Evolutionary conservation across 352 stramenopile genomes (phyloP), one percentile per base, ranked within the genome.

Genomic region (Thalassiosira delicatula): DNA sequence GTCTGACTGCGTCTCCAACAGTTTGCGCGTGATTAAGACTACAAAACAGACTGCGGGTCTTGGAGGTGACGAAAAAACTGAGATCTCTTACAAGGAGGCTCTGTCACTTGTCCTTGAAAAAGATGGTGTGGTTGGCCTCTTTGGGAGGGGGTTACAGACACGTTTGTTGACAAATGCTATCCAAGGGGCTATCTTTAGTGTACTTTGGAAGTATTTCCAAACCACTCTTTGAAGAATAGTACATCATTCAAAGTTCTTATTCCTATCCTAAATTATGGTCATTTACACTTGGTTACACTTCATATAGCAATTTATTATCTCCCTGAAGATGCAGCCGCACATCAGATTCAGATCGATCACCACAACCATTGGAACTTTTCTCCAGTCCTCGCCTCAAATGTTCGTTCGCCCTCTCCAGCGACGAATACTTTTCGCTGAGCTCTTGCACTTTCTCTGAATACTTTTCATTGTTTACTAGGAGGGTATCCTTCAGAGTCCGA

Each of bases 21-120:
- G 89, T 71, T 89, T 97, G 27, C 80, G 95, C 12, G 95, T 97
- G 3, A 89, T 97, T 37, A 97, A 97, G 81, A 97, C 94, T 5
- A 95, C 88, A 37, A 96, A 96, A 70, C 95, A 97, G 84, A 97
- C 94, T 14, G 87, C 87, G 14, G 72, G 83, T 35, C 53, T 94
- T 19, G 78, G 73, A 32, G 66, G 79, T 23, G 69, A 19, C 25
- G 63, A 51, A 12, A 54, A 60, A 2, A 87, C 79, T 44, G 87
- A 84, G 19, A 84, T 87, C 30, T 76, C 81, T 2, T 87, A 87
- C 32, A 61, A 74, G 29, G 72, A 81, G 62, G 90, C 94, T 49
- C 63, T 96, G 4, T 49, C 83, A 51, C 62, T 95, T 19, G 89
- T 97, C 23, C 57, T 97, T 63, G 91, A 95, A 79, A 90, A 91